phyloP scores from a whole-genome alignment of 2,329 filamentous ascomycete species.

The Beauveria varroae region DNA sequence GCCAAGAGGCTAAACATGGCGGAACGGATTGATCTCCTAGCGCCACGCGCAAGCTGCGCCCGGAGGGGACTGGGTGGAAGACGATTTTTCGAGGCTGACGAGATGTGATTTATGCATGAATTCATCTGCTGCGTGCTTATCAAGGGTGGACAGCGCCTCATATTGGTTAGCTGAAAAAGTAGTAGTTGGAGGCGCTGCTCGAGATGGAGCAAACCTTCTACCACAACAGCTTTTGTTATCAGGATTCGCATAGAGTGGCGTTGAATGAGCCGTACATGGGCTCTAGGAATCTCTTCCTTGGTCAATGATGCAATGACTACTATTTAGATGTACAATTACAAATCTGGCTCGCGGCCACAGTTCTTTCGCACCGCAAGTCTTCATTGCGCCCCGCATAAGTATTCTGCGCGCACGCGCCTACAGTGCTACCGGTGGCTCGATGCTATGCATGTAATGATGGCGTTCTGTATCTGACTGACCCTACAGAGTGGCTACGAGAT shows the following conservation, averaged over 20 bases:
- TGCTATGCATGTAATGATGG: no score
- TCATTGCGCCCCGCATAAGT: no score
- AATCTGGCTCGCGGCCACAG: no score
- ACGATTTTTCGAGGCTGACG: neutral
- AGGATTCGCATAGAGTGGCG: neutral
- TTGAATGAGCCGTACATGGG: neutral
- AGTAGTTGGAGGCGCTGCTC: neutral
- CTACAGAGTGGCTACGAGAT: no score
- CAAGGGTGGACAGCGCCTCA: neutral
- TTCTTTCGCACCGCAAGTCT: no score
- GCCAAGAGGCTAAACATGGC: slow-evolving; percentile 1
- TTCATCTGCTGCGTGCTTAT: neutral
- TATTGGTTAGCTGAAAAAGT: neutral
- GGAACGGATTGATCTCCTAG: neutral
- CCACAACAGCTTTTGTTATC: neutral
- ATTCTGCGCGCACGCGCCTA: no score
- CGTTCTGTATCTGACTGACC: no score
- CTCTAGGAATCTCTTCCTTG: neutral
- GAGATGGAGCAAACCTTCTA: neutral
- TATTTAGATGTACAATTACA: no score
- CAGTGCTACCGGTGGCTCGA: no score
- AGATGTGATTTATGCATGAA: neutral
- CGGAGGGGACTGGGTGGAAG: neutral
- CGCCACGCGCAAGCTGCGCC: neutral
- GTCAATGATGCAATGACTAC: no score